Conservation (phyloP, 177 flowering plant genomes). For the Telopea speciosissima region DNA sequence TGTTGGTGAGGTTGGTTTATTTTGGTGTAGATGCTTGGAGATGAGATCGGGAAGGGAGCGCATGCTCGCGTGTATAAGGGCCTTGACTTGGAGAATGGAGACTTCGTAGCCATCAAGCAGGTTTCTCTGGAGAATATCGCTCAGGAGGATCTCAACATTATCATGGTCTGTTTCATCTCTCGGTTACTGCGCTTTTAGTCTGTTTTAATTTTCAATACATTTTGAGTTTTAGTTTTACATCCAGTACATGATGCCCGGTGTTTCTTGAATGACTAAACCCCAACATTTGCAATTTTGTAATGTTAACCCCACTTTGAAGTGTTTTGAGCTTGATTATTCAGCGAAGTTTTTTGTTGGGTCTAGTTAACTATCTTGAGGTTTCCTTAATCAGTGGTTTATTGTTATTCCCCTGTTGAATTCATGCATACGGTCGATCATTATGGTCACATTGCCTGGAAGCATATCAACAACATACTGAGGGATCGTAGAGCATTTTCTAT, state of each 20-base stretch:
- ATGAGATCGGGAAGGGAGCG: slow-evolving; percentile 99
- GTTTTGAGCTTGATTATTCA: background rate
- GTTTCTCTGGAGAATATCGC: slow-evolving; percentile 96
- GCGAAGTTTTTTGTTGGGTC: no score
- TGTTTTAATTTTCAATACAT: background rate
- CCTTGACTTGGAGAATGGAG: slow-evolving; percentile 96
- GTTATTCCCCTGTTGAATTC: background rate
- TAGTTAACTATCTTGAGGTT: no score
- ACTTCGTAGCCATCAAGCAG: slow-evolving; percentile 96
- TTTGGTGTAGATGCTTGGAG: slow-evolving; percentile 77
- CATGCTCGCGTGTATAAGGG: slow-evolving; percentile 98
- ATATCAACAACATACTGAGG: no score
- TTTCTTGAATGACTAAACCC: background rate
- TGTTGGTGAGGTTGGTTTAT: background rate
- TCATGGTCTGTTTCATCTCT: slow-evolving; percentile 57
- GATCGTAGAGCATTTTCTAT: no score
- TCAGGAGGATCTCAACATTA: slow-evolving; percentile 93
- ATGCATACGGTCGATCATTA: no score
- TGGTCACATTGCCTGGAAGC: no score
- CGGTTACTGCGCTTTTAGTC: background rate
- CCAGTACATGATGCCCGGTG: no score
- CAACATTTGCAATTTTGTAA: no score
- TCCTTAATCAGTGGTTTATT: background rate
- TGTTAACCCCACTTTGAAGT: background rate
- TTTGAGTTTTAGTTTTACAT: background rate